Base-by-base conservation (phyloP, 768 basidiomycete species). In the Baorangia bicolor region DNA sequence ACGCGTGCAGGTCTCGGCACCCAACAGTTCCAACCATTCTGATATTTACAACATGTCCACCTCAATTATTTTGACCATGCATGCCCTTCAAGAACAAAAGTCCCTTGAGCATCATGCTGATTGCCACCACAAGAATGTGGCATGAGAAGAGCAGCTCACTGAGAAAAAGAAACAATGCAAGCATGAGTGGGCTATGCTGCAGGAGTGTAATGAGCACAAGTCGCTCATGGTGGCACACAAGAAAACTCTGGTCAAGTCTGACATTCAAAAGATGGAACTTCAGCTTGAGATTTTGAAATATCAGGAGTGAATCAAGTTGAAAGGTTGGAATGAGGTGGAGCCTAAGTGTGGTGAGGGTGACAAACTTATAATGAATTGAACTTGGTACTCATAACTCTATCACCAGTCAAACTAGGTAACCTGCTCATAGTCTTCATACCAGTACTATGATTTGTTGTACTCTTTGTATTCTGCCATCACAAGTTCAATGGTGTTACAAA, bases 11-110 rank as follows among this genome's bases (percentile, higher is more conserved):
- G 0, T 20, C 3, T 11, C 4, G 9, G 38, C 3, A 39, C n/a
- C 20, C 5, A 4, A 20, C n/a, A 9, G 5, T 2, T 20, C 20
- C 5, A 4, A 20, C n/a, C n/a, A 4, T 2, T 20, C 16, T 0
- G 37, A n/a, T 11, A 2, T 10, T 0, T 2, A 8, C 4, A 7
- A 38, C 5, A 2, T 39, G 2, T n/a, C 38, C 11, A 20, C 38
- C 4, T 5, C 38, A 0, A 39, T 39, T 2, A 20, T 39, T 2
- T 4, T 11, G 0, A 5, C 38, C 3, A 5, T 39, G n/a, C 10
- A 4, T 6, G 5, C 11, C 11, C n/a, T 39, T 9, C 12, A 5
- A 12, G 38, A 39, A 11, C 38, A 39, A 33, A 33, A 3, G 13
- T 33, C 33, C 5, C 4, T 12, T 4, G 12, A 33, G 14, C 33